Evolutionary conservation across 2,329 filamentous ascomycete species (phyloP).

Genomic region (Fusarium euwallaceae): DNA sequence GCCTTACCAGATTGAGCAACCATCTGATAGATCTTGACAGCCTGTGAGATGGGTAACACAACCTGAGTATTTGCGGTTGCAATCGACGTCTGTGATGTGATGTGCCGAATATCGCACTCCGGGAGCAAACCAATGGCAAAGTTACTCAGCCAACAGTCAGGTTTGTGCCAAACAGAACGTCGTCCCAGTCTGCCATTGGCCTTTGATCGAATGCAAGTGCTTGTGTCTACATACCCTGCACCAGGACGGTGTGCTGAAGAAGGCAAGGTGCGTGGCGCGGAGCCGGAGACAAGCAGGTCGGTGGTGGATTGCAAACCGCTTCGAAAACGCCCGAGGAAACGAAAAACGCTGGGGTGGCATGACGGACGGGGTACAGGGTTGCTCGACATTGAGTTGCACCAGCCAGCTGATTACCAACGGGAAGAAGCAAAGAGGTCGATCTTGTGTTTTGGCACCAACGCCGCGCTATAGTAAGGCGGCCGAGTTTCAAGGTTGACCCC

Average conservation of each 20-base stretch:
- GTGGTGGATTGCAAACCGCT: conserved; percentile 25
- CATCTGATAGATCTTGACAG: conserved; percentile 25
- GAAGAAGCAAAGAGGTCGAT: conserved; percentile 27
- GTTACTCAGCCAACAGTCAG: not conserved
- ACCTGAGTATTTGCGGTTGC: not conserved
- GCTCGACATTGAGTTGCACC: conserved; percentile 14
- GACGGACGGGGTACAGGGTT: conserved; percentile 22
- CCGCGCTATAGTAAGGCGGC: conserved; percentile 17
- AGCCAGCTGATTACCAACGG: conserved; percentile 24
- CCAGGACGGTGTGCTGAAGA: conserved; percentile 14
- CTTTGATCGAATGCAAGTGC: not conserved
- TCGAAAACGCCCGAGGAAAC: conserved; percentile 23
- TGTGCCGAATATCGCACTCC: not conserved
- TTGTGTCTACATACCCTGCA: conserved; percentile 8
- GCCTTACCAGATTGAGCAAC: conserved; percentile 23
- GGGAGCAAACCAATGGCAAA: not conserved
- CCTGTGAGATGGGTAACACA: conserved; percentile 2
- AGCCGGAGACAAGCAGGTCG: conserved; percentile 15
- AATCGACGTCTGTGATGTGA: not conserved
- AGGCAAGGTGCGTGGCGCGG: conserved; percentile 10
- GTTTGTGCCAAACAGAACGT: not conserved
- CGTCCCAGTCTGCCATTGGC: not conserved
- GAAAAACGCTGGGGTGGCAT: conserved; percentile 20
- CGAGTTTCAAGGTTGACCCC: conserved; percentile 36
- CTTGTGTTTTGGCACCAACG: conserved; percentile 19